phyloP scores from a whole-genome alignment of 2,329 filamentous ascomycete species.

The Stemphylium vesicarium region DNA sequence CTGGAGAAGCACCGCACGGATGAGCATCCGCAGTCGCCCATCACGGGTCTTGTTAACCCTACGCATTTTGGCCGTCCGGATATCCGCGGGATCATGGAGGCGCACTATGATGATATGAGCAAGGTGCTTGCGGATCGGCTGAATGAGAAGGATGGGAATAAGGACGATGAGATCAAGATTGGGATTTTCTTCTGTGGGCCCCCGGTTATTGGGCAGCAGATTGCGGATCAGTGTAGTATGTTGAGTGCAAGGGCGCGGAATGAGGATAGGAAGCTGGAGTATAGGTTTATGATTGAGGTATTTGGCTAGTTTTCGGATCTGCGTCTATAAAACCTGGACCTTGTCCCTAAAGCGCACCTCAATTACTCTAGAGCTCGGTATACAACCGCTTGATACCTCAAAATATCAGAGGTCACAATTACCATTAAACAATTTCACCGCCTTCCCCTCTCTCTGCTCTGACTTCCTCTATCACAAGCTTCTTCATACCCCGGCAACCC shows the following conservation, averaged over 20 bases:
- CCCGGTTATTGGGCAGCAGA: slow-evolving; percentile 60
- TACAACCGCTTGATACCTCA: too few species aligned
- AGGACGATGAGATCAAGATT: slow-evolving; percentile 52
- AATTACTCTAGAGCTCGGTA: too few species aligned
- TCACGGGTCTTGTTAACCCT: slow-evolving; percentile 61
- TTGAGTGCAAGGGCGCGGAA: slow-evolving; percentile 59
- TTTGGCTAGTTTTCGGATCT: slow-evolving; percentile 51
- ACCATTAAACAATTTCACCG: too few species aligned
- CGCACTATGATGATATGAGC: slow-evolving; percentile 62
- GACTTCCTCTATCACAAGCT: too few species aligned
- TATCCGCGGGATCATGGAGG: slow-evolving; percentile 59
- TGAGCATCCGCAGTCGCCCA: slow-evolving; percentile 58
- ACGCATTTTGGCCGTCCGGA: slow-evolving; percentile 64
- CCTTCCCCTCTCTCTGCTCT: too few species aligned
- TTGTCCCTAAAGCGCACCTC: too few species aligned
- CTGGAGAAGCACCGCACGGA: slow-evolving; percentile 63
- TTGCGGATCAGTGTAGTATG: slow-evolving; percentile 61
- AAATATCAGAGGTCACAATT: too few species aligned
- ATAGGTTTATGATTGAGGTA: slow-evolving; percentile 65
- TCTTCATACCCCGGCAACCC: too few species aligned
- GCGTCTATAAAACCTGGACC: too few species aligned
- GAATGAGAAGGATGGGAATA: slow-evolving; percentile 25
- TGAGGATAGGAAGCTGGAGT: slow-evolving; percentile 61
- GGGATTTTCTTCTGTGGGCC: slow-evolving; percentile 65
- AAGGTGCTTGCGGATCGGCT: slow-evolving; percentile 34